Percentiles rank a stretch among this genome's conserved stretches.
These are phyloP conservation scores for Panaeolus papilionaceus DNA, from an alignment of 768 basidiomycete species.

Conservation along the genomic window DNA sequence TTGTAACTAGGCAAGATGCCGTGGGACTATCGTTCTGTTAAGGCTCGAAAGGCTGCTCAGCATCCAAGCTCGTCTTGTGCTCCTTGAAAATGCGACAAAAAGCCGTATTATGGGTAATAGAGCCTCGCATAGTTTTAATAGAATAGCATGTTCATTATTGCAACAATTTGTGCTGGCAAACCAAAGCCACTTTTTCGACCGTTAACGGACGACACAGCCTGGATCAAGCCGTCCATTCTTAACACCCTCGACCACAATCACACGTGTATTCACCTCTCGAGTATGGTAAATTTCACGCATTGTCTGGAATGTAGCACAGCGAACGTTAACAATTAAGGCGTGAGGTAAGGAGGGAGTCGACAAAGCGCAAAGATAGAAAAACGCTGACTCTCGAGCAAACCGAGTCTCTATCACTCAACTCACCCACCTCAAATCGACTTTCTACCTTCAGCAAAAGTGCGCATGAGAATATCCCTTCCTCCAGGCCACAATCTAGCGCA, in stretches of 20 bases:
- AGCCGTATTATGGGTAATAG: no score
- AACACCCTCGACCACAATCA: neutral
- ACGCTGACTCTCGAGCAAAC: neutral
- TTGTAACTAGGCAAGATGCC: neutral
- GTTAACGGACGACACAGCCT: neutral
- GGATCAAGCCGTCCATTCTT: neutral
- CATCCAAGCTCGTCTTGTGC: neutral
- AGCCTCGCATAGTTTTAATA: neutral
- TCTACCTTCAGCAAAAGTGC: neutral
- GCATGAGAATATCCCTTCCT: neutral
- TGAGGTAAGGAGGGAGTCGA: neutral
- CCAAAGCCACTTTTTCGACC: neutral
- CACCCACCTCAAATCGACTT: neutral
- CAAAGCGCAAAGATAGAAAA: neutral
- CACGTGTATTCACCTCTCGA: neutral
- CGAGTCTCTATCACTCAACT: neutral
- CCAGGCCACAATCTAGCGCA: neutral
- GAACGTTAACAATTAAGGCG: no score
- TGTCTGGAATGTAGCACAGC: slow-evolving; percentile 6
- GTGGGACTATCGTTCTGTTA: neutral
- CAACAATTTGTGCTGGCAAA: neutral
- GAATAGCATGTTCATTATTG: neutral
- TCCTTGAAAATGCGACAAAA: neutral
- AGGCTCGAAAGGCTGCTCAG: neutral
- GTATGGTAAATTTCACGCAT: neutral